Base-by-base conservation (phyloP, 164 flowering plant species). In the Warburgia ugandensis region DNA sequence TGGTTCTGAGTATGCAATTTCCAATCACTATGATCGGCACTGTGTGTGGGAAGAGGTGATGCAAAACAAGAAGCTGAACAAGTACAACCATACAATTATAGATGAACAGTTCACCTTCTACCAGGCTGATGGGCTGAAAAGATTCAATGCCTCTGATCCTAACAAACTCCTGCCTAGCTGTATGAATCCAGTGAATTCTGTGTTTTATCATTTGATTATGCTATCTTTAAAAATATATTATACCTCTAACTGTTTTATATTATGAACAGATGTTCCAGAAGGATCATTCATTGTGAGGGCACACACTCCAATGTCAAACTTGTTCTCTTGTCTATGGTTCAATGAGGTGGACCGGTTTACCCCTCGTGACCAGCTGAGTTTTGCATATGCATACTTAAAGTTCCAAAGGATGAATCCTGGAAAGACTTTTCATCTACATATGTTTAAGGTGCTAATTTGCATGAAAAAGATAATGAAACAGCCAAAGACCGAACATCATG, bases 281-380 rank as follows among this genome's bases (percentile, higher is more conserved):
- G 99, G 99, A 1, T 94, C 96, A 46, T 74, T 94, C 58, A 94
- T 94, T 58, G 76, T 89, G 30, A 77, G 99, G 64, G 99, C 86
- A 1, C 99, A 94, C 63, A 86, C 95, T 3, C 97, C 99, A n/a
- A 94, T 94, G 96, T 86, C 97, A 57, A 94, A 94, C 55, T 64
- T 94, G 69, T 94, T 94, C 65, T 84, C 96, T 20, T 94, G 97
- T 68, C 99, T 94, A 55, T 94, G 99, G 99, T 94, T 86, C 64
- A 94, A 86, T 58, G 99, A 94, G 66, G 91, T 94, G 42, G 95
- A 89, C 1, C 79, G 97, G 25, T 94, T 94, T 63, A 94, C 99
- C 29, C 84, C 97, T 21, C 86, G 99, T 30, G 99, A 94, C 71
- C 97, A 94, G 68, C 77, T 94, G 29, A 94, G 99, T 65, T 94